Evolutionary conservation across 768 basidiomycete species (phyloP).

Genomic region (Pleurotus platypus): DNA sequence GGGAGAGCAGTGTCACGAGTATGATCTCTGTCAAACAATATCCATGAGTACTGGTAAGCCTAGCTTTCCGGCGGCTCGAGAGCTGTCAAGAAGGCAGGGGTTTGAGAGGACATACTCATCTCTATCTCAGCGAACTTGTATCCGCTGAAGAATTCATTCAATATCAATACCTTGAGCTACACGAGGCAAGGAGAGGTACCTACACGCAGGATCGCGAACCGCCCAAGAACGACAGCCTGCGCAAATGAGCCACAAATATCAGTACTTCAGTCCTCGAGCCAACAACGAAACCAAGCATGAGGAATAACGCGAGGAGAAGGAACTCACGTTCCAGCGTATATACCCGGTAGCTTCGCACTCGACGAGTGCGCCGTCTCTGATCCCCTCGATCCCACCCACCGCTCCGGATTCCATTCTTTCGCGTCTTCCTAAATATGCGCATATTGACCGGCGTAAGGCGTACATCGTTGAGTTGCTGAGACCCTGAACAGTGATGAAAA

Average conservation of each 20-base stretch:
- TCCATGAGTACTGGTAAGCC: too few relatives aligned
- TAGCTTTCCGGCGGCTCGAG: background rate
- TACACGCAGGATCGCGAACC: conserved; percentile 53
- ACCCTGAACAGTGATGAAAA: background rate
- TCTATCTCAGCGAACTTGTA: conserved; percentile 56
- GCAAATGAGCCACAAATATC: background rate
- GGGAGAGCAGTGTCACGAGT: conserved; percentile 30
- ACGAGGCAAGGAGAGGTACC: conserved; percentile 14
- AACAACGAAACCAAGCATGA: background rate
- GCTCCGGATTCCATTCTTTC: conserved; percentile 49
- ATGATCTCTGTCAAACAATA: conserved; percentile 30
- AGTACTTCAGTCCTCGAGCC: background rate
- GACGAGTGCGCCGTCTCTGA: conserved; percentile 11
- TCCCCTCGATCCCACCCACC: conserved; percentile 33
- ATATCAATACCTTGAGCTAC: background rate
- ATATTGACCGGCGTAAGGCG: too few relatives aligned
- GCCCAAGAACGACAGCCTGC: conserved; percentile 54
- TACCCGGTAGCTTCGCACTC: conserved; percentile 34
- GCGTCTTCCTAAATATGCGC: conserved; percentile 21
- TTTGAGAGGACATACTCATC: conserved; percentile 39
- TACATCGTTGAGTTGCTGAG: background rate
- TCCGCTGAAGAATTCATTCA: conserved; percentile 24
- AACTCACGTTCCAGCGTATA: conserved; percentile 49
- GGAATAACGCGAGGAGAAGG: background rate
- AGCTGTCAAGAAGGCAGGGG: background rate